A percentile compares a stretch with the other conserved stretches of the same genome.
phyloP scores from a whole-genome alignment of 2,329 filamentous ascomycete genomes.

The Cordyceps cateniannulata region DNA sequence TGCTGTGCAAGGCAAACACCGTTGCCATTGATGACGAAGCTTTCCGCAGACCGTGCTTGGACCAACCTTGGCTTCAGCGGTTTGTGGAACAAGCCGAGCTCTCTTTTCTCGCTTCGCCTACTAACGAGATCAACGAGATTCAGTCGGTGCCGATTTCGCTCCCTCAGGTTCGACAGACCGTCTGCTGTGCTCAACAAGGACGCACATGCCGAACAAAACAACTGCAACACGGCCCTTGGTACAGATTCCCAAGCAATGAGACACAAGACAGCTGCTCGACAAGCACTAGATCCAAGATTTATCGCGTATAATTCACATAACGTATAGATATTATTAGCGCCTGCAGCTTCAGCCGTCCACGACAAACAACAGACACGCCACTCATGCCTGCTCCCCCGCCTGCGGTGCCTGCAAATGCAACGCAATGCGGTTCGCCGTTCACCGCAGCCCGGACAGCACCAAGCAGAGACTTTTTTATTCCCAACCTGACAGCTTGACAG shows the following conservation, averaged over 20 bases:
- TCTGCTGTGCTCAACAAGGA: not conserved
- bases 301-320: not conserved
- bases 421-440: not conserved
- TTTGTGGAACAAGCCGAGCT: not conserved
- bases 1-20: not conserved
- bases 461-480: not conserved
- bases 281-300: not conserved
- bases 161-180: not conserved
- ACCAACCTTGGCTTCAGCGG: not conserved
- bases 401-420: not conserved
- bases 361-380: not conserved
- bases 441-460: not conserved
- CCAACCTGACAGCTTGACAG: not conserved
- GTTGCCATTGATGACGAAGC: not conserved
- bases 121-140: not conserved
- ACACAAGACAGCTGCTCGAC: not conserved
- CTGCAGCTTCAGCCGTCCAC: not conserved
- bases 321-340: not conserved
- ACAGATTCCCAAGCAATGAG: not conserved
- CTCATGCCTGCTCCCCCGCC: not conserved
- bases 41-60: not conserved
- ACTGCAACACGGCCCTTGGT: too few relatives aligned
- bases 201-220: too few relatives aligned
- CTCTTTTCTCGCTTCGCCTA: not conserved
- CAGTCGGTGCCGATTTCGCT: not conserved